Evolutionary conservation across 495 filamentous ascomycete species (phyloP), one percentile per base, ranked within the genome.

Genomic region (Penicillium desertorum): DNA sequence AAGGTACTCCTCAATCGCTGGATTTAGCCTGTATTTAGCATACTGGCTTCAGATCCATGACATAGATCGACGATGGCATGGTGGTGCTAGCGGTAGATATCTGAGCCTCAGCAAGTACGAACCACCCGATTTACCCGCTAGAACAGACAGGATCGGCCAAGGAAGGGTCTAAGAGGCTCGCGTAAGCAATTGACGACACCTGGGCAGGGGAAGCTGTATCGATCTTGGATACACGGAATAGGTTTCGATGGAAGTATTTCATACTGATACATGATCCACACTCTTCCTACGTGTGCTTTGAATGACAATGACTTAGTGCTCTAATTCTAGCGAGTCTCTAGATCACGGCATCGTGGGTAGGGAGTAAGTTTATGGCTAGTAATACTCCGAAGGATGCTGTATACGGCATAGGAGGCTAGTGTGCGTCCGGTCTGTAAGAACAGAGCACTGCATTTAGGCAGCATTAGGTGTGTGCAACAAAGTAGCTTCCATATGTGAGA

Each of bases 181-280:
- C 29, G 29, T 30, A 2, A 11, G 29, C 29, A 30, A 30, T 30
- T 30, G 29, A 4, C 9, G 9, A n/a, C n/a, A n/a, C n/a, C n/a
- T n/a, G n/a, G n/a, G 29, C 29, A 4, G 3, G 29, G 11, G 29
- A 10, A 39, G 36, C 7, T 2, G 36, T 39, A 6, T 62, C 30
- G 59, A 58, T 42, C 46, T 62, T 19, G 55, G 55, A 1, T 62
- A 55, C 19, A 45, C 20, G 2, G 45, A 45, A 8, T 62, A 51
- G 55, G 55, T 62, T 11, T 58, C 55, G 5, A 54, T 54, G 55
- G 59, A 62, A 42, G 54, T 61, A 16, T 61, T 61, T 20, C 54
- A 57, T 48, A 57, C 47, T 22, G 59, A 61, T 57, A 44, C 57
- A 30, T 29, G 36, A 57, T 7, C 19, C 27, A 14, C 43, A 54